Base-by-base conservation (phyloP, 257 asterid genomes). In the Fraxinus cuspidata region DNA sequence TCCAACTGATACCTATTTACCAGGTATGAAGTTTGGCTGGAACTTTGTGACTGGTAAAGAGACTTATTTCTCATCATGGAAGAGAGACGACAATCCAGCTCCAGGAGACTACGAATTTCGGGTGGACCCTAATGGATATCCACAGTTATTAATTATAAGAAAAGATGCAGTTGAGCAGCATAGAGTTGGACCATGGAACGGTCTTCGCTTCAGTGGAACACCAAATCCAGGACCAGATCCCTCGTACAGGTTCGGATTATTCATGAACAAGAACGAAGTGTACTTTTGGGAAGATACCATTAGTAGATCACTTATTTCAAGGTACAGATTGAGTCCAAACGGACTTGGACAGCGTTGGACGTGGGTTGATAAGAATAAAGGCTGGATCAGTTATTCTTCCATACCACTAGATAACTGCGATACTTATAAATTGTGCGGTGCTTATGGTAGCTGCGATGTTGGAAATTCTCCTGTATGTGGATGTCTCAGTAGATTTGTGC, bases 11-110 rank as follows among this genome's bases (percentile, higher is more conserved):
- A 87, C 89, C 0, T 27, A 80, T 47, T 51, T 90, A 18, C 90
- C 96, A 0, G 88, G 89, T 2, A 87, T 87, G 93, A 86, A 83
- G 71, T 77, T 86, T 6, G 96, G 96, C 2, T 23, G 72, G 77
- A 83, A 86, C 78, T 74, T 77, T 2, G 16, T 3, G 5, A 86
- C 88, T 0, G 81, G 86, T 0, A 66, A 27, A 1, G 86, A 87
- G 40, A 80, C 64, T 25, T 82, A 38, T 56, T 32, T 86, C 3
- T 31, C 90, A 0, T 89, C 96, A 0, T 82, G 89, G 79, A 86
- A 37, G 66, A 86, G 78, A 71, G 60, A 64, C n/a, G 82, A 78
- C 0, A 83, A 91, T 81, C 91, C 91, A 6, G 78, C 90, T 4
- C 77, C 86, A 0, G 89, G 92, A 8, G 82, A 60, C 2, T 80